phyloP scores from a whole-genome alignment of 345 rosid genomes.

The Nasturtium officinale region DNA sequence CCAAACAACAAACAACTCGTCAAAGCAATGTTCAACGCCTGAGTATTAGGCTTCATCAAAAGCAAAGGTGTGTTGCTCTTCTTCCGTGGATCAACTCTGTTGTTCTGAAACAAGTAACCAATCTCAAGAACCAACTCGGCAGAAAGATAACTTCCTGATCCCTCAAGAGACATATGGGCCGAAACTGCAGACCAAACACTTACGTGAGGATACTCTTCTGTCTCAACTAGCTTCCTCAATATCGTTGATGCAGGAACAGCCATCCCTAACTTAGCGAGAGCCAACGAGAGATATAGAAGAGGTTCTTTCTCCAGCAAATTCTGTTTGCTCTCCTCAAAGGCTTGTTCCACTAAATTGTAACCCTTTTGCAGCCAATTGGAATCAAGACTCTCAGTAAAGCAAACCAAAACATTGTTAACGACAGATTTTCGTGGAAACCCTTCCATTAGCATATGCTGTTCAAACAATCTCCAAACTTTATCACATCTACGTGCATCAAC shows the following conservation, averaged over 20 bases:
- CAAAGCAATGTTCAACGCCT: conserved; percentile 69
- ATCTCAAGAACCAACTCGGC: conserved; percentile 90
- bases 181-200: conserved; percentile 75
- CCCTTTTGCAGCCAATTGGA: conserved; percentile 67
- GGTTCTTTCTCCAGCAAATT: conserved; percentile 72
- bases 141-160: conserved; percentile 78
- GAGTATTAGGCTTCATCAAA: conserved; percentile 86
- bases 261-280: conserved; percentile 70
- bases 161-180: conserved; percentile 71
- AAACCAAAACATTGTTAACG: conserved; percentile 60
- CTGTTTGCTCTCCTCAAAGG: conserved; percentile 73
- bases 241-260: conserved; percentile 76
- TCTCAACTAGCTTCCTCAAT: conserved; percentile 69
- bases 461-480: conserved; percentile 71
- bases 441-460: conserved; percentile 80
- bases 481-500: conserved; percentile 54
- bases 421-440: conserved; percentile 79
- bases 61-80: conserved; percentile 77
- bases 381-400: conserved; percentile 64
- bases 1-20: conserved; percentile 81
- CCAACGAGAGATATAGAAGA: conserved; percentile 72
- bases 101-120: conserved; percentile 74
- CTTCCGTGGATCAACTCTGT: conserved; percentile 80
- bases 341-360: conserved; percentile 62
- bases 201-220: conserved; percentile 75